Conservation (phyloP, 2,329 filamentous ascomycete genomes). For the Penicillium sp. region DNA sequence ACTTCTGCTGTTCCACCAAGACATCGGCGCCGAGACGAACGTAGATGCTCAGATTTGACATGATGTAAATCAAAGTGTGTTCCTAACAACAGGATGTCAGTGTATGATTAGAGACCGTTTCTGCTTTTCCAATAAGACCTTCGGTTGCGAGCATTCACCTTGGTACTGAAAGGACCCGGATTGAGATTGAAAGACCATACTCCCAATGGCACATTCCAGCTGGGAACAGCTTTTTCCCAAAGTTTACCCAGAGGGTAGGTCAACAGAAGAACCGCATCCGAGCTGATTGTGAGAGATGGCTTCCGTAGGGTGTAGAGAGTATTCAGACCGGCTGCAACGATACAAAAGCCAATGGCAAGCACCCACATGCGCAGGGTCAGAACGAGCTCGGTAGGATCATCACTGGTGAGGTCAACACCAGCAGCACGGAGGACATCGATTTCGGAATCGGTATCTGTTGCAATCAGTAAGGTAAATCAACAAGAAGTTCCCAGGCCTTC, state of each 20-base stretch:
- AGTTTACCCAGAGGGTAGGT: constrained; percentile 41
- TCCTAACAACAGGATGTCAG: constrained; percentile 19
- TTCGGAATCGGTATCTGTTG: constrained; percentile 15
- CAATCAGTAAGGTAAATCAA: not conserved
- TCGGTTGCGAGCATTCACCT: constrained; percentile 27
- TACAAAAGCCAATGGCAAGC: constrained; percentile 44
- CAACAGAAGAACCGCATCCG: constrained; percentile 38
- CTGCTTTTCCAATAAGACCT: no score
- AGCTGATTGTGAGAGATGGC: constrained; percentile 30
- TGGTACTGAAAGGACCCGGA: constrained; percentile 36
- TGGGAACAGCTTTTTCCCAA: constrained; percentile 30
- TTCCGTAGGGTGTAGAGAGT: constrained; percentile 50
- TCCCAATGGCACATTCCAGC: constrained; percentile 24
- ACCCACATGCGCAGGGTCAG: constrained; percentile 46
- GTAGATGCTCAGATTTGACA: constrained; percentile 35
- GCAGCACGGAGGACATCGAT: constrained; percentile 31
- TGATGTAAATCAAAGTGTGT: constrained; percentile 32
- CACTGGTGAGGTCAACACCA: constrained; percentile 55
- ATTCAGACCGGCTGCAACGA: constrained; percentile 51
- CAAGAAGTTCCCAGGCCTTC: not conserved
- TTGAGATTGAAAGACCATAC: constrained; percentile 45
- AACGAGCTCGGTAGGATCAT: constrained; percentile 39
- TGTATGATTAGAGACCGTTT: not conserved
- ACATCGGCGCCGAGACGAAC: constrained; percentile 32
- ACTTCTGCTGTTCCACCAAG: constrained; percentile 33